Conservation (phyloP, 1,284 basidiomycete species). For the Takashimella tepidaria region DNA sequence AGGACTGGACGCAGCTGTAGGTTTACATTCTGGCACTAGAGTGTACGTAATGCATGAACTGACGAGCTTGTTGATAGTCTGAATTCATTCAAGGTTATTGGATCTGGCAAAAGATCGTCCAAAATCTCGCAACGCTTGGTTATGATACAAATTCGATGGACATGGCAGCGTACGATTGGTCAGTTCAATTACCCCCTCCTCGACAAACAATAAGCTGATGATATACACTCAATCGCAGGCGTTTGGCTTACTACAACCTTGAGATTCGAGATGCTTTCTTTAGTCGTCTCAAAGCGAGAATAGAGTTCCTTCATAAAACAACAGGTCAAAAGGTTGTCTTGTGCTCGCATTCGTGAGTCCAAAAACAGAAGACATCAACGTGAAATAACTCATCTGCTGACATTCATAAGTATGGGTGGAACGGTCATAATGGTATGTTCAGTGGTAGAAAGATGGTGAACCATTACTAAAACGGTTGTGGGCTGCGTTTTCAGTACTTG, state of each 20-base stretch:
- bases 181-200: too few relatives aligned
- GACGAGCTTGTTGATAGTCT: conserved; percentile 50
- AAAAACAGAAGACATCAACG: neutral
- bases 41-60: neutral
- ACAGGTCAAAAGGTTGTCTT: conserved; percentile 79
- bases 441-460: neutral
- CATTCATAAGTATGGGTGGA: conserved; percentile 69
- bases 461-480: conserved; percentile 2
- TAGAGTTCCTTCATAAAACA: conserved; percentile 73
- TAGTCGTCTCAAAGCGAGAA: conserved; percentile 73
- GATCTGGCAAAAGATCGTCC: conserved; percentile 92
- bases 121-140: conserved; percentile 84
- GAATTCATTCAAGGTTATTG: conserved; percentile 92
- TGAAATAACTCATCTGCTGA: conserved; percentile 6
- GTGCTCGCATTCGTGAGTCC: conserved; percentile 62
- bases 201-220: too few relatives aligned
- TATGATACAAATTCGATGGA: conserved; percentile 88
- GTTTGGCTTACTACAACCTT: conserved; percentile 80
- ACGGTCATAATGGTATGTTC: conserved; percentile 52
- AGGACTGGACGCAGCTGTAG: conserved; percentile 55
- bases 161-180: conserved; percentile 84
- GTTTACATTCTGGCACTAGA: too few relatives aligned
- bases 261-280: conserved; percentile 93
- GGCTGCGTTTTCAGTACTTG: conserved; percentile 34
- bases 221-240: too few relatives aligned